phyloP scores from a whole-genome alignment of 768 basidiomycete species.

The Suillus placidus region DNA sequence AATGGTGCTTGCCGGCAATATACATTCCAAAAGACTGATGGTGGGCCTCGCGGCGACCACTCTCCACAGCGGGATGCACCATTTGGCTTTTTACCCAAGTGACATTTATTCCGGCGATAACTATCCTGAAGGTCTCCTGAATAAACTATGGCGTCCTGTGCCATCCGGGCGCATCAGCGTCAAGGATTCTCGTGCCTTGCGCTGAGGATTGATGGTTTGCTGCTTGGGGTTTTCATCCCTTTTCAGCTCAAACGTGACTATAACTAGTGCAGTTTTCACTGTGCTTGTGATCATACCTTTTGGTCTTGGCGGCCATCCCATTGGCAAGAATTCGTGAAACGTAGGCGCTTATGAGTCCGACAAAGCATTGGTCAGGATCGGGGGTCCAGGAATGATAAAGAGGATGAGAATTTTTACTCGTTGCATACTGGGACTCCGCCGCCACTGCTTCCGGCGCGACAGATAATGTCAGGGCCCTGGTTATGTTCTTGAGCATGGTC shows the following conservation, averaged over 20 bases:
- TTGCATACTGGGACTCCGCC: too few relatives aligned
- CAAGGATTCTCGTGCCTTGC: constrained; percentile 25
- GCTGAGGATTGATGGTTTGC: constrained; percentile 34
- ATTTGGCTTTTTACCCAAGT: constrained; percentile 38
- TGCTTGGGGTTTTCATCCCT: constrained; percentile 30
- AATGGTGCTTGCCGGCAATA: background rate
- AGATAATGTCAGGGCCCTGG: too few relatives aligned
- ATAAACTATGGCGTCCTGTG: constrained; percentile 41
- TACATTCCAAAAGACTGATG: background rate
- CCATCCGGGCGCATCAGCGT: constrained; percentile 37
- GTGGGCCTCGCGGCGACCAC: background rate
- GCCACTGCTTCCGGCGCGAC: too few relatives aligned
- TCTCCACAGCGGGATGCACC: constrained; percentile 5
- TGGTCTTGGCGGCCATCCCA: constrained; percentile 26
- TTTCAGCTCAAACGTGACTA: constrained; percentile 21
- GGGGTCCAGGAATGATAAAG: too few relatives aligned
- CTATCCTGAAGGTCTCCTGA: constrained; percentile 33
- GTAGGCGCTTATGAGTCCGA: constrained; percentile 30
- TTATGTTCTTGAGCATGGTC: too few relatives aligned
- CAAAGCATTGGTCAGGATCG: too few relatives aligned
- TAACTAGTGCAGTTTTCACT: constrained; percentile 27
- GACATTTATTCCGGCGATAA: constrained; percentile 21
- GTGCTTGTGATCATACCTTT: constrained; percentile 28
- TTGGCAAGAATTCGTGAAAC: constrained; percentile 36
- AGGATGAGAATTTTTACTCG: too few relatives aligned